These are phyloP conservation scores for Pseudozyma hubeiensis DNA, from an alignment of 1,284 basidiomycete species.

Conservation along the genomic window DNA sequence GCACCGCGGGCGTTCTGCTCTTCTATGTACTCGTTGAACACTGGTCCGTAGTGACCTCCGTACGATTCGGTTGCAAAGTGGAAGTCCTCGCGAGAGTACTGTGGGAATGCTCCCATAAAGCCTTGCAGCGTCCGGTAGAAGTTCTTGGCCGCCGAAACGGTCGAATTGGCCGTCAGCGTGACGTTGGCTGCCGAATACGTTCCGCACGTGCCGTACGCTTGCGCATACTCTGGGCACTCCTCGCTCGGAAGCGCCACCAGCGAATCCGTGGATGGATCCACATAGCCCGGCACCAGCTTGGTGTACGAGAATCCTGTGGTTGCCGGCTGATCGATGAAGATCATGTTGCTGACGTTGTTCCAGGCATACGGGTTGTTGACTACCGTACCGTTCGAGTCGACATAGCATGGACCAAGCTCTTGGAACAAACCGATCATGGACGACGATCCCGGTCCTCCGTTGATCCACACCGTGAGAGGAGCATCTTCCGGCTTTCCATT, in stretches of 20 bases:
- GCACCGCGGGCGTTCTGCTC: constrained; percentile 74
- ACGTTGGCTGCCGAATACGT: constrained; percentile 49
- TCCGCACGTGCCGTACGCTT: constrained; percentile 42
- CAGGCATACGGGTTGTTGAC: constrained; percentile 76
- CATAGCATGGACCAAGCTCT: constrained; percentile 77
- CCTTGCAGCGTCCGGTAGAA: constrained; percentile 74
- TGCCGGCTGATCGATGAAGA: constrained; percentile 79
- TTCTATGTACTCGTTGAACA: constrained; percentile 72
- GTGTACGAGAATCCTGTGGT: constrained; percentile 56
- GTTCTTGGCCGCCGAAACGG: constrained; percentile 54
- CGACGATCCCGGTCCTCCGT: constrained; percentile 74
- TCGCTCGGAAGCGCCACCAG: constrained; percentile 34
- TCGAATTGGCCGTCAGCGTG: constrained; percentile 51
- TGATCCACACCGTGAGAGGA: constrained; percentile 53
- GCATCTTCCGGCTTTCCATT: constrained; percentile 46
- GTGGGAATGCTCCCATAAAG: constrained; percentile 57
- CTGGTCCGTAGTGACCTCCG: constrained; percentile 74
- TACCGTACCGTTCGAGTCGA: constrained; percentile 74
- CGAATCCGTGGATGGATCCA: constrained; percentile 28
- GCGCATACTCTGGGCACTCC: constrained; percentile 43
- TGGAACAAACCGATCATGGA: constrained; percentile 79
- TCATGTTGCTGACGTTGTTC: constrained; percentile 78
- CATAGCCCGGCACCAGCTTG: constrained; percentile 45
- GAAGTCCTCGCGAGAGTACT: constrained; percentile 71
- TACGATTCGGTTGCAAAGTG: constrained; percentile 74